These are phyloP conservation scores for Xylariales sp. DNA, from an alignment of 2,329 filamentous ascomycete genomes.

Conservation along the genomic window DNA sequence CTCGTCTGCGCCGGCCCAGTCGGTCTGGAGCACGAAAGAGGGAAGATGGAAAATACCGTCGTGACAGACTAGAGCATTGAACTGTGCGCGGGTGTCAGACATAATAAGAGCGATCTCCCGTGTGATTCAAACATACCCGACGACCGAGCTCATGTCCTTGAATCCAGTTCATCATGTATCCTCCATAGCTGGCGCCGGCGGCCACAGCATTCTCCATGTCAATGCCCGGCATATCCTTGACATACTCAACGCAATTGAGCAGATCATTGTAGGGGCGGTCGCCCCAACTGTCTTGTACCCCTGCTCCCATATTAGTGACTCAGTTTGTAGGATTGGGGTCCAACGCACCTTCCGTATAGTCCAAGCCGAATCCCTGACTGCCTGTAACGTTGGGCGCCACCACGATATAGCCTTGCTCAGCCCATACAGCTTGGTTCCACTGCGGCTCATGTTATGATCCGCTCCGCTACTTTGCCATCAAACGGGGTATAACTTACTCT, in stretches of 20 bases:
- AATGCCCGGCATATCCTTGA: constrained; percentile 47
- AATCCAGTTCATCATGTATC: constrained; percentile 58
- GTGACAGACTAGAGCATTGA: constrained; percentile 52
- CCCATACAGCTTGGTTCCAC: constrained; percentile 52
- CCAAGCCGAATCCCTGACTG: constrained; percentile 49
- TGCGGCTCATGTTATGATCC: constrained; percentile 17
- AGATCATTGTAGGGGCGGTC: constrained; percentile 52
- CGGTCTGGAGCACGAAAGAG: constrained; percentile 22
- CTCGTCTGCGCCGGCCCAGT: constrained; percentile 16
- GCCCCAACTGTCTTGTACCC: constrained; percentile 49
- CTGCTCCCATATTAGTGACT: constrained; percentile 26
- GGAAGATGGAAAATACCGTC: constrained; percentile 37
- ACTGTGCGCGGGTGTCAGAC: constrained; percentile 28
- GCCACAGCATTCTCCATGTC: constrained; percentile 49
- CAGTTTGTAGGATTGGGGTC: not conserved
- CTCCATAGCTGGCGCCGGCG: constrained; percentile 51
- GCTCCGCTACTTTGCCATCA: not conserved
- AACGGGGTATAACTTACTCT: constrained; percentile 21
- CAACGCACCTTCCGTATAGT: constrained; percentile 26
- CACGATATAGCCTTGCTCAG: constrained; percentile 57
- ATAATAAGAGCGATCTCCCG: too few species aligned
- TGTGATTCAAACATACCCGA: constrained; percentile 32
- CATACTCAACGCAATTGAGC: constrained; percentile 46
- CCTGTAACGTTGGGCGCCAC: constrained; percentile 57
- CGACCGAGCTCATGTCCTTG: constrained; percentile 48